Conservation (phyloP, 116 monocot species). For the Iris pallida region DNA sequence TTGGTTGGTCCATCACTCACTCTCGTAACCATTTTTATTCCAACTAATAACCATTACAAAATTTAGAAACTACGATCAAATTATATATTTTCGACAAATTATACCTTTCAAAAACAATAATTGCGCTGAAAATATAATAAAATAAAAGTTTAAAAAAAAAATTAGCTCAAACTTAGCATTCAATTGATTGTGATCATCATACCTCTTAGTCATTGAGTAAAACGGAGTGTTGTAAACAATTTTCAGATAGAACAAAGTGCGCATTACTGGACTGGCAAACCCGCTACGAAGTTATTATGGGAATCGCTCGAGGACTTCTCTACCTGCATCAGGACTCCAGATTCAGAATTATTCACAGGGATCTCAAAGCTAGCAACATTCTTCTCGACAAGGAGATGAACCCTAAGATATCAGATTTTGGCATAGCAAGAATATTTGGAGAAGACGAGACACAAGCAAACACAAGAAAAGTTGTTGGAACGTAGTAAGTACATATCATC, state of each 20-base stretch:
- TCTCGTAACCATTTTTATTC: neutral
- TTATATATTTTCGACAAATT: neutral
- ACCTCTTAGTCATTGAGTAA: no score
- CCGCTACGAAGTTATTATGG: conserved; percentile 14
- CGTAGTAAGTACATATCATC: conserved; percentile 20
- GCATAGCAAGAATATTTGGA: conserved; percentile 18
- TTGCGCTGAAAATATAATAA: neutral
- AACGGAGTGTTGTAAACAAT: neutral
- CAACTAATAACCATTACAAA: neutral
- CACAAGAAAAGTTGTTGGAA: conserved; percentile 11
- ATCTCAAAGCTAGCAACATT: conserved; percentile 25
- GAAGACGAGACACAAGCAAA: conserved; percentile 2
- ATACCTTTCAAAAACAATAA: neutral
- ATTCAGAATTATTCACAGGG: conserved; percentile 13
- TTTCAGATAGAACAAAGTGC: neutral
- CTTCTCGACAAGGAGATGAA: conserved; percentile 17
- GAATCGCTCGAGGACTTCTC: conserved; percentile 18
- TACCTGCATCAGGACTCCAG: conserved; percentile 27
- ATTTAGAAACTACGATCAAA: no score
- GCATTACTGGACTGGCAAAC: conserved; percentile 14
- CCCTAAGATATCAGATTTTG: conserved; percentile 24
- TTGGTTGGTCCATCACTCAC: conserved; percentile 5
- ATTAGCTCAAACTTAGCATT: neutral
- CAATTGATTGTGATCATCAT: no score
- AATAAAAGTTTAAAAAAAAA: neutral